Evolutionary conservation across 768 basidiomycete genomes (phyloP).

Genomic region (Boletus insuetus): DNA sequence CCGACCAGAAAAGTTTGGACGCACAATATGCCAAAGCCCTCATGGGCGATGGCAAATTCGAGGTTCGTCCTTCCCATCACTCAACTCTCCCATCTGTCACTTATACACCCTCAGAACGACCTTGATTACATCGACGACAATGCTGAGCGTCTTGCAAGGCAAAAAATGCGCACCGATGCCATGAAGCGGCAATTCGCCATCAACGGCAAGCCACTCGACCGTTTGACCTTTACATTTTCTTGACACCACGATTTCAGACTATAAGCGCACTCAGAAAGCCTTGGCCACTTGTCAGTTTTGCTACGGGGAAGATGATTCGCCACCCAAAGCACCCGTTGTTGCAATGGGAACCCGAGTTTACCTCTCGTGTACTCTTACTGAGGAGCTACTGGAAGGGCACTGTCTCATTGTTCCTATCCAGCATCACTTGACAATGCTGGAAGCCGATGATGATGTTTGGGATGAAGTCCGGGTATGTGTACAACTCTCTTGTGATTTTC

Average conservation of each 20-base stretch:
- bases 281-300: slow-evolving; percentile 85
- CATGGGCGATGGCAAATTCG: slow-evolving; percentile 83
- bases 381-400: slow-evolving; percentile 90
- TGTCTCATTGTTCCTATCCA: slow-evolving; percentile 95
- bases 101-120: slow-evolving; percentile 53
- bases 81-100: neutral
- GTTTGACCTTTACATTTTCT: neutral
- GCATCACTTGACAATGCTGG: slow-evolving; percentile 86
- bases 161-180: slow-evolving; percentile 94
- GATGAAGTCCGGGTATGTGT: slow-evolving; percentile 84
- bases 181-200: slow-evolving; percentile 98
- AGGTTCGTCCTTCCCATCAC: slow-evolving; percentile 44
- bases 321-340: slow-evolving; percentile 82
- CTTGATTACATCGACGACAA: slow-evolving; percentile 97
- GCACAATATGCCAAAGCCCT: slow-evolving; percentile 86
- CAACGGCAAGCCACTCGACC: slow-evolving; percentile 56
- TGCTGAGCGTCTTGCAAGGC: slow-evolving; percentile 85
- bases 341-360: slow-evolving; percentile 91
- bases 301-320: slow-evolving; percentile 88
- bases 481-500: neutral
- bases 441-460: slow-evolving; percentile 97
- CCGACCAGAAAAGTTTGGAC: slow-evolving; percentile 91
- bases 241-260: slow-evolving; percentile 54
- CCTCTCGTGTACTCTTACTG: slow-evolving; percentile 82
- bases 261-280: slow-evolving; percentile 90